Evolutionary conservation across 2,329 filamentous ascomycete genomes (phyloP).

Genomic region (Pyricularia grisea): DNA sequence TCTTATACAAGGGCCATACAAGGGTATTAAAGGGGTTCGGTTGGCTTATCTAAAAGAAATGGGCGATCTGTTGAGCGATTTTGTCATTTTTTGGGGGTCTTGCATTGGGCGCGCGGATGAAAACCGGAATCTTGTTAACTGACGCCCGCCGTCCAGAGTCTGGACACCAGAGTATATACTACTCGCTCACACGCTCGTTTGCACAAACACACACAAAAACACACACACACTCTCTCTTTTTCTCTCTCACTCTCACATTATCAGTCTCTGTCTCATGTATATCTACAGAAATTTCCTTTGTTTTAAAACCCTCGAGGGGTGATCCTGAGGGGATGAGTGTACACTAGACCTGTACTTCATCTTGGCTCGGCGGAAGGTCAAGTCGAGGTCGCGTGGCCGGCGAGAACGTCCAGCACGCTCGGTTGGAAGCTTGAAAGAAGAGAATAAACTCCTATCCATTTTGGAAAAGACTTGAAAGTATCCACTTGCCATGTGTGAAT

Average conservation of each 20-base stretch:
- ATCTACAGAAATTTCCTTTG: background rate
- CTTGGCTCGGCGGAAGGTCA: background rate
- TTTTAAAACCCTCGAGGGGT: background rate
- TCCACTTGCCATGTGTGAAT: background rate
- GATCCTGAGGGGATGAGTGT: conserved; percentile 1
- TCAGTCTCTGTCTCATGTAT: background rate
- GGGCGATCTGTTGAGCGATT: background rate
- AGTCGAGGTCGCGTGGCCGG: background rate
- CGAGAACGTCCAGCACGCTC: conserved; percentile 1
- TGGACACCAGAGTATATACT: background rate
- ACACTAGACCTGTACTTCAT: background rate
- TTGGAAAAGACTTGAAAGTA: background rate
- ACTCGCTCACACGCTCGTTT: background rate
- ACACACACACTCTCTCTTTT: background rate
- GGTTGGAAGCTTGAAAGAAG: background rate
- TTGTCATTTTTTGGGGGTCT: background rate
- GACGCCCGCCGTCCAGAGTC: background rate
- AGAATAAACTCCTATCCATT: background rate
- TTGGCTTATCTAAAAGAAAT: conserved; percentile 1
- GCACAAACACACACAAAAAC: background rate
- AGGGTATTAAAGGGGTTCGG: background rate
- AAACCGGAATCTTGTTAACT: background rate
- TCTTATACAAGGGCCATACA: background rate
- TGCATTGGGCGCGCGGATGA: background rate
- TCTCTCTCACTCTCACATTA: too few species aligned